Percentiles rank a stretch among this genome's conserved stretches.
Conservation (phyloP, 257 asterid genomes). For the Linaria vulgaris region DNA sequence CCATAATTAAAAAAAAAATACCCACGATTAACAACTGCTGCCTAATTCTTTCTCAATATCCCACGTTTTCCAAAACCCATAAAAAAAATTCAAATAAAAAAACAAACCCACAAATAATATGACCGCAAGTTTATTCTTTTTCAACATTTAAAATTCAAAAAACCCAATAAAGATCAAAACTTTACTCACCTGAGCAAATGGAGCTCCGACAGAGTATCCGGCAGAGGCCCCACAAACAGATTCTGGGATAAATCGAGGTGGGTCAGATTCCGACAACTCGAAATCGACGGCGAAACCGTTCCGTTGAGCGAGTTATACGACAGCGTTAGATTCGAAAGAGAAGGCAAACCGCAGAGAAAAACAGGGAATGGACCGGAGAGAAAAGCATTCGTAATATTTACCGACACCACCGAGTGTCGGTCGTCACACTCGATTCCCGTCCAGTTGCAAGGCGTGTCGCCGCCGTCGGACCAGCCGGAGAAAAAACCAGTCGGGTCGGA, state of each 20-base stretch:
- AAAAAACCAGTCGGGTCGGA: conserved; percentile 47
- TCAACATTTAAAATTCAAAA: no score
- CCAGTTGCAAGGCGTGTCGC: conserved; percentile 82
- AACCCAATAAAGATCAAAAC: neutral
- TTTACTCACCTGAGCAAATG: conserved; percentile 63
- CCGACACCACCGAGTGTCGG: conserved; percentile 40
- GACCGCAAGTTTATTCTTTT: no score
- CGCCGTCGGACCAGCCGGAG: conserved; percentile 53
- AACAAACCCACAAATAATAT: neutral
- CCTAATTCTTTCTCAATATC: neutral
- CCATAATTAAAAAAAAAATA: neutral
- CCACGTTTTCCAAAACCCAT: no score
- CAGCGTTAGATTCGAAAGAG: conserved; percentile 45
- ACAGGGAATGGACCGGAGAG: conserved; percentile 63
- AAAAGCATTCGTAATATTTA: conserved; percentile 41
- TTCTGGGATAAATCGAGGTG: conserved; percentile 69
- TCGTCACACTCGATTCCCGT: conserved; percentile 64
- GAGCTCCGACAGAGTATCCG: conserved; percentile 55
- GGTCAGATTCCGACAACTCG: conserved; percentile 50
- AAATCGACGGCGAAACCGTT: conserved; percentile 51
- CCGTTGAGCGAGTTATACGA: conserved; percentile 49
- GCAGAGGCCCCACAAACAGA: conserved; percentile 56
- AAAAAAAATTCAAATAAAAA: neutral
- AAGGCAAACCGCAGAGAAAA: conserved; percentile 52
- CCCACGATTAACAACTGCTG: neutral